Evolutionary conservation across 805 yeast species (phyloP).

Genomic region (Lachancea quebecensis): DNA sequence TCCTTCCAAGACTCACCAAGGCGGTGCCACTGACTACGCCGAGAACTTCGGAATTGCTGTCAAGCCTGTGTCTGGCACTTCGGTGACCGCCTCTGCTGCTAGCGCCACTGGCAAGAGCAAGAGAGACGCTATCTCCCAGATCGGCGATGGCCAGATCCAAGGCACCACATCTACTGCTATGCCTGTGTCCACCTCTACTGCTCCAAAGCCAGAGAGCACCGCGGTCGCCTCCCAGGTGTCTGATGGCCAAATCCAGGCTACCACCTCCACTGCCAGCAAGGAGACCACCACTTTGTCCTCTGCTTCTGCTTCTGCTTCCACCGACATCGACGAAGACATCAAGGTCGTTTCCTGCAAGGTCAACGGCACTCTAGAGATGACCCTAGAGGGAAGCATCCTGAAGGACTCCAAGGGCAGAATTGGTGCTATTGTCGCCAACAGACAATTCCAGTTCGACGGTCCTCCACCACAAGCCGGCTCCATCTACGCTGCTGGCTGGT

Average conservation of each 20-base stretch:
- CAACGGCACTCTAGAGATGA: slow-evolving; percentile 42
- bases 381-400: slow-evolving; percentile 43
- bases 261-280: slow-evolving; percentile 25
- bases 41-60: slow-evolving; percentile 64
- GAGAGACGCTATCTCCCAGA: slow-evolving; percentile 45
- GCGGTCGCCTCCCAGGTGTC: slow-evolving; percentile 34
- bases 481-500: slow-evolving; percentile 58
- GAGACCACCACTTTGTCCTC: slow-evolving; percentile 21
- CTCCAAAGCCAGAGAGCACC: slow-evolving; percentile 31
- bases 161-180: slow-evolving; percentile 37
- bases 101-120: slow-evolving; percentile 33
- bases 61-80: slow-evolving; percentile 38
- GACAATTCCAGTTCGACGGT: slow-evolving; percentile 74
- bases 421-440: slow-evolving; percentile 66
- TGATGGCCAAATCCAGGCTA: slow-evolving; percentile 41
- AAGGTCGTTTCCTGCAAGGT: slow-evolving; percentile 23
- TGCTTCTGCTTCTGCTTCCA: slow-evolving; percentile 21
- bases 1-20: slow-evolving; percentile 48
- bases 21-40: slow-evolving; percentile 51
- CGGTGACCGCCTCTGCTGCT: slow-evolving; percentile 32
- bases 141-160: slow-evolving; percentile 58
- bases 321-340: slow-evolving; percentile 13
- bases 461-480: slow-evolving; percentile 74
- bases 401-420: slow-evolving; percentile 53
- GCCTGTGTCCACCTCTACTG: slow-evolving; percentile 33